A percentile compares a stretch with the other conserved stretches of the same genome.
Evolutionary conservation across 768 basidiomycete species (phyloP).

Genomic region (Trametes sanguinea): DNA sequence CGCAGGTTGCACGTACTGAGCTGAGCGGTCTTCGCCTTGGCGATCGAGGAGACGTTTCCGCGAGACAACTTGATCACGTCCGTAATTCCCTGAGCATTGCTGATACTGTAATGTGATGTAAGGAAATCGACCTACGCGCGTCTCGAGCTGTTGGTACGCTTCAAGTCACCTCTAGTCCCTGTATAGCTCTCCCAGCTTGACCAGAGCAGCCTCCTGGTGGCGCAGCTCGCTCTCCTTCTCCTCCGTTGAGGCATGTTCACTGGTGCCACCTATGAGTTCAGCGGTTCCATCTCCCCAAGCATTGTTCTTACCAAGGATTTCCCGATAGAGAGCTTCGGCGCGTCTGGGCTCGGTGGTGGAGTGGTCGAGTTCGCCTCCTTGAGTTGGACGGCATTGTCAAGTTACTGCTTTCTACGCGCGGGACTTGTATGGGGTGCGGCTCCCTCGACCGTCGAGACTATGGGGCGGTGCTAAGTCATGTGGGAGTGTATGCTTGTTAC

Average conservation of each 20-base stretch:
- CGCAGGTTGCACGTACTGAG: slow-evolving; percentile 59
- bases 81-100: slow-evolving; percentile 83
- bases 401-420: no score
- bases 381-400: slow-evolving; percentile 38
- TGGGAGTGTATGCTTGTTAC: no score
- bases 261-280: slow-evolving; percentile 6
- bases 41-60: slow-evolving; percentile 86
- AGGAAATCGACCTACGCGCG: no score
- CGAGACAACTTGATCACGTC: slow-evolving; percentile 83
- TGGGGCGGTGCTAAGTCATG: no score
- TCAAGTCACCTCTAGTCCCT: slow-evolving; percentile 70
- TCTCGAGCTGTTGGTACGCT: slow-evolving; percentile 28
- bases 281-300: no score
- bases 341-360: slow-evolving; percentile 48
- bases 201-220: slow-evolving; percentile 83
- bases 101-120: slow-evolving; percentile 32
- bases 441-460: no score
- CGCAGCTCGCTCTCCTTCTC: slow-evolving; percentile 62
- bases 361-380: slow-evolving; percentile 53
- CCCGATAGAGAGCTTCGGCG: slow-evolving; percentile 75
- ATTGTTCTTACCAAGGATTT: slow-evolving; percentile 51
- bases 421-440: no score
- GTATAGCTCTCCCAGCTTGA: slow-evolving; percentile 86
- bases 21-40: slow-evolving; percentile 97
- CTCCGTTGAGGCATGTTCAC: slow-evolving; percentile 23